A percentile compares a stretch with the other conserved stretches of the same genome.
Evolutionary conservation across 1,139 yeast species (phyloP).

Genomic region (Meyerozyma smithsonii): DNA sequence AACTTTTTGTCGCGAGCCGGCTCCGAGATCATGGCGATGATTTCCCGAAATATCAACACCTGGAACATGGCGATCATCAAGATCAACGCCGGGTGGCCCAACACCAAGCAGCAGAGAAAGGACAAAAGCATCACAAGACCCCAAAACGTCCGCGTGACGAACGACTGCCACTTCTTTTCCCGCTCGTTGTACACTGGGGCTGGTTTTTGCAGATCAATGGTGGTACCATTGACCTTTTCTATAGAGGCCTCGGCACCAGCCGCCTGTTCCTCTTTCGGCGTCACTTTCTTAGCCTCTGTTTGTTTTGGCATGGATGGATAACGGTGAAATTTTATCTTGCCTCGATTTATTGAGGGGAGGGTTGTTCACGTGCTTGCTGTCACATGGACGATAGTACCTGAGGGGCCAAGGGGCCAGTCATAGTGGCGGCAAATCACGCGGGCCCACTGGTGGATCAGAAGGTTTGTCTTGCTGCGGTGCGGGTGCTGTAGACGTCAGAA

Average conservation of each 20-base stretch:
- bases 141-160: slow-evolving; percentile 90
- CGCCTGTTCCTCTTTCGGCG: background rate
- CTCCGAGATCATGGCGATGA: slow-evolving; percentile 78
- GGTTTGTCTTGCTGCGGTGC: too few species aligned
- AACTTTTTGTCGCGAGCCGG: slow-evolving; percentile 81
- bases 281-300: background rate
- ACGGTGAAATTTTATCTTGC: background rate
- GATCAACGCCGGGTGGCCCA: slow-evolving; percentile 85
- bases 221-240: background rate
- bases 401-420: background rate
- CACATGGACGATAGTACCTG: background rate
- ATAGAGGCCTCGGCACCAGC: background rate
- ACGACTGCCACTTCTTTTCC: slow-evolving; percentile 75
- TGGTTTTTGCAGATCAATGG: slow-evolving; percentile 9
- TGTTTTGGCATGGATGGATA: background rate
- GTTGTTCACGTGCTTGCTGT: background rate
- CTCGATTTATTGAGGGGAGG: slow-evolving; percentile 2
- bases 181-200: slow-evolving; percentile 33
- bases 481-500: too few species aligned
- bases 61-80: slow-evolving; percentile 68
- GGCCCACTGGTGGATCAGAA: too few species aligned
- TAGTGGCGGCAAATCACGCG: background rate
- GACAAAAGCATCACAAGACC: slow-evolving; percentile 83
- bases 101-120: slow-evolving; percentile 67
- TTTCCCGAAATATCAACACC: slow-evolving; percentile 82